These are phyloP conservation scores for Deinandra increscens DNA, from an alignment of 129 eudicot genomes.

Conservation along the genomic window DNA sequence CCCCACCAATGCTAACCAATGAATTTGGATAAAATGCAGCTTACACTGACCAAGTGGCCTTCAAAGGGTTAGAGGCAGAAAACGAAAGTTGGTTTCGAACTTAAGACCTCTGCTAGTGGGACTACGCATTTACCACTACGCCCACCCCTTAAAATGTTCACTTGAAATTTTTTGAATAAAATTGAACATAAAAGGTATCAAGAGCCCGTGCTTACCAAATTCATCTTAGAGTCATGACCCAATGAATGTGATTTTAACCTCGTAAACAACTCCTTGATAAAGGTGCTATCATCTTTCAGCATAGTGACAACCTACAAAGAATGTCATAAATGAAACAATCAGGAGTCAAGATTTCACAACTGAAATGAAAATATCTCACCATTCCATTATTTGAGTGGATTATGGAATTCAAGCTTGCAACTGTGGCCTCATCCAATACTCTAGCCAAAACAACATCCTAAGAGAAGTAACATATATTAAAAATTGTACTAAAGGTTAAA, in stretches of 20 bases:
- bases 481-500: not conserved
- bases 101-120: too few relatives aligned
- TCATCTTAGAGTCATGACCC: constrained; percentile 57
- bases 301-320: constrained; percentile 68
- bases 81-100: too few relatives aligned
- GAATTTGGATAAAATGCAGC: too few relatives aligned
- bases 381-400: constrained; percentile 83
- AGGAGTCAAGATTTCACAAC: constrained; percentile 8
- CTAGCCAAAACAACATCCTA: constrained; percentile 84
- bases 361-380: constrained; percentile 46
- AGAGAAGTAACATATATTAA: constrained; percentile 21
- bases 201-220: constrained; percentile 52
- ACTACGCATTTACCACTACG: too few relatives aligned
- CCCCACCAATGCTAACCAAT: too few relatives aligned
- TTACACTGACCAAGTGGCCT: too few relatives aligned
- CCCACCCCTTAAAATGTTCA: not conserved
- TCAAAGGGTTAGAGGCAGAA: too few relatives aligned
- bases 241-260: constrained; percentile 62
- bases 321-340: constrained; percentile 3
- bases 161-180: constrained; percentile 7
- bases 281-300: constrained; percentile 73
- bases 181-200: constrained; percentile 3
- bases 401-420: constrained; percentile 73
- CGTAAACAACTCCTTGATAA: constrained; percentile 79
- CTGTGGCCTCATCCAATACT: constrained; percentile 70